These are phyloP conservation scores for Ophiostoma himal-ulmi DNA, from an alignment of 2,329 filamentous ascomycete species.

Conservation along the genomic window DNA sequence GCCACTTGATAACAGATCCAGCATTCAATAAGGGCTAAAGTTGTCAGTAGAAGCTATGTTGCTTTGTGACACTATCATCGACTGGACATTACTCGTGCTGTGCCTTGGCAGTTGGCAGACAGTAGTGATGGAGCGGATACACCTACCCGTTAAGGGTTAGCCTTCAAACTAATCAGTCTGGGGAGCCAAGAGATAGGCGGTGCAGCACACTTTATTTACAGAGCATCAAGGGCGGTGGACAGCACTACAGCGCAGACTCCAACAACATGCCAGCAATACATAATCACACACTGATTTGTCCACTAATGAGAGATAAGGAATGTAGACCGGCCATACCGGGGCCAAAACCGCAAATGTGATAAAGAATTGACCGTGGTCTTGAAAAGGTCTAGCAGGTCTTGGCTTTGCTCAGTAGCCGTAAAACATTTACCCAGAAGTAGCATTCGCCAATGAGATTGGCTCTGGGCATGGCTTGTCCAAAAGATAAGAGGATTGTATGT, in stretches of 20 bases:
- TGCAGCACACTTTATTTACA: background rate
- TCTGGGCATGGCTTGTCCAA: constrained; percentile 1
- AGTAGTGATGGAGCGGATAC: background rate
- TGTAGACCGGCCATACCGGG: background rate
- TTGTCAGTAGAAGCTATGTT: background rate
- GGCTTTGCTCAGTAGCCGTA: background rate
- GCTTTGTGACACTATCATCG: background rate
- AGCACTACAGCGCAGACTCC: background rate
- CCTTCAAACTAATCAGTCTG: background rate
- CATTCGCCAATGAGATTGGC: background rate
- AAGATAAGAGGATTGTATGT: background rate
- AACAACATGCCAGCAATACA: background rate
- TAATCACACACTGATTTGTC: background rate
- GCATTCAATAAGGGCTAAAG: background rate
- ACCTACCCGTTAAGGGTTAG: background rate
- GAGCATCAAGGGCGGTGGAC: background rate
- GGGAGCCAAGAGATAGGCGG: background rate
- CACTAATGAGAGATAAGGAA: background rate
- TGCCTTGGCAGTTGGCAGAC: constrained; percentile 8
- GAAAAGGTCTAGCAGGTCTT: background rate
- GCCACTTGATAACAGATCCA: background rate
- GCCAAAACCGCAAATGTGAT: background rate
- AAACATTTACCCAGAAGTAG: constrained; percentile 4
- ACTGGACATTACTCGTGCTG: background rate
- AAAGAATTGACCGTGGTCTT: background rate